Base-by-base conservation (phyloP, 495 filamentous ascomycete species). In the Podospora anserina region DNA sequence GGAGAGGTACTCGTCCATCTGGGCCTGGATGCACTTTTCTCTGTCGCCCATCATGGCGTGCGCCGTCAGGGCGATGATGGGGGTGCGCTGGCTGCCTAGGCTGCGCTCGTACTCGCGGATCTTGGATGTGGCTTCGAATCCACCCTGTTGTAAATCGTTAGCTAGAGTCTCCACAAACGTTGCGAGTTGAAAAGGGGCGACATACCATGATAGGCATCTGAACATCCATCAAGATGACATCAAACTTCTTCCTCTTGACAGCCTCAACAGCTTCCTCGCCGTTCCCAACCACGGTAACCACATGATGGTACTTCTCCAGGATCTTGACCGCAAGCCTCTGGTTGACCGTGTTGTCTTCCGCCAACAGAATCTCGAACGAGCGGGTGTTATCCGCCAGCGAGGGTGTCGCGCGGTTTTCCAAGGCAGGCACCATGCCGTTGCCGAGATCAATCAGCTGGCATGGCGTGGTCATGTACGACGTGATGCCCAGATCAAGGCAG, bases 31-130 rank as follows among this genome's bases (percentile, higher is more conserved):
- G 75, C 96, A 99, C 83, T 96, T 97, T 80, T 99, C 96, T 34
- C 96, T 88, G 76, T 99, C 96, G 73, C 96, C 96, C 84, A 98
- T 88, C 96, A 99, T 99, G 71, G 96, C 96, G 81, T 98, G 96
- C 4, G 96, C 96, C 2, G 96, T 99, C 13, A 99, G 86, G 3
- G 96, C 96, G 72, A 99, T 97, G 75, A 99, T 97, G 9, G 96
- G 96, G 16, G 94, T 96, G 26, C 94, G 88, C 66, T 90, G 87
- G 6, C 92, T 83, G 20, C 88, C 88, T 59, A 88, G 81, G 69
- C 90, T 90, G 34, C 89, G 88, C 76, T 99, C 96, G 74, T 92
- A 97, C 73, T 97, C 94, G 62, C 96, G 90, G 69, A 99, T 99
- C 83, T 95, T 97, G 65, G 89, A 92, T 20, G 96, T 99, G 53